Evolutionary conservation across 345 rosid genomes (phyloP), one percentile per base, ranked within the genome.

Genomic region (Draba incana): DNA sequence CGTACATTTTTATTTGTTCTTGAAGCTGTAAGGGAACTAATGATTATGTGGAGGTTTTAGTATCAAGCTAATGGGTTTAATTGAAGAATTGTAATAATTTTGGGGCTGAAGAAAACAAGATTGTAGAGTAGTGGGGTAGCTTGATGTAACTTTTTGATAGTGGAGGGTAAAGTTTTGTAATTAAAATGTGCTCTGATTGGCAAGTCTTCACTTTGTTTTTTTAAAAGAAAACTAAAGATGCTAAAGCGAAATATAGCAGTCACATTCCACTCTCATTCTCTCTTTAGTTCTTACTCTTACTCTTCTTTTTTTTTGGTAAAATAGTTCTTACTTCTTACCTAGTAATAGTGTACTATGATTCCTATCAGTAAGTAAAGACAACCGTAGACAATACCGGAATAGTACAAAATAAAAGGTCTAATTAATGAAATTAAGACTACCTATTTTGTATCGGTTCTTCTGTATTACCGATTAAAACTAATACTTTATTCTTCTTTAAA

Each of bases 1-100:
- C 84, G 8, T 87, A 83, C 90, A 87, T 83, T 38, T 57, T 54
- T 39, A 20, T 11, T 46, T 51, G 52, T 64, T 31, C 28, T 61
- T 41, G 54, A 41, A 50, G 42, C 6, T 57, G 4, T 11, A 10
- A 6, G 2, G 27, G 39, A 25, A 10, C 10, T 30, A 7, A 33
- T 53, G 45, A 13, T 12, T 66, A 23, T 35, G 72, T 52, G 30
- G 50, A 15, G 13, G 15, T 37, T 69, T 37, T 8, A 44, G 16
- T 28, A 39, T 60, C 46, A 28, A 39, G 37, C 7, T 53, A 33
- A 37, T 60, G 66, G 76, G 43, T 63, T 57, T 56, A 66, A 51
- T 62, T 57, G 5, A 10, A 30, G 33, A 60, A 5, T 53, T 31
- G 12, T 5, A 58, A 49, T 9, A 27, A 27, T 2, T 43, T 54